phyloP scores from a whole-genome alignment of 345 rosid genomes.

The Brassica napus region DNA sequence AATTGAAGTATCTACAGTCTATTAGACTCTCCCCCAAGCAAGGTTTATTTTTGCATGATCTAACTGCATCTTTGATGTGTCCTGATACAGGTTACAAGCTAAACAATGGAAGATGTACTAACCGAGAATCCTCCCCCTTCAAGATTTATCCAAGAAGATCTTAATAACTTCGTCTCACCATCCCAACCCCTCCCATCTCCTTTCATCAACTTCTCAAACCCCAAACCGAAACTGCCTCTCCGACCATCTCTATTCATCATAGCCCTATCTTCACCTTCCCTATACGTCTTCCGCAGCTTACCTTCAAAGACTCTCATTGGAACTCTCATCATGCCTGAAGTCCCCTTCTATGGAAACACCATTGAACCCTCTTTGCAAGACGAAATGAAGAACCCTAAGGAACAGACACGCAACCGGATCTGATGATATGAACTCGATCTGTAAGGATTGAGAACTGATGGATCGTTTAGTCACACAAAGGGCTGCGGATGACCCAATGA shows the following conservation, averaged over 20 bases:
- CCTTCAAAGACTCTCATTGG: constrained; percentile 69
- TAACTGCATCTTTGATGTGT: no score
- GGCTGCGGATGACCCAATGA: no score
- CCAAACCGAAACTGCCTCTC: constrained; percentile 55
- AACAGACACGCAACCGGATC: no score
- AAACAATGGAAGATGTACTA: constrained; percentile 77
- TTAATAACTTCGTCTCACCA: constrained; percentile 68
- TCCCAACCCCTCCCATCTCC: constrained; percentile 64
- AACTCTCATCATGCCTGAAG: constrained; percentile 76
- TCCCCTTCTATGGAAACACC: constrained; percentile 62
- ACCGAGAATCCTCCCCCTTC: constrained; percentile 94
- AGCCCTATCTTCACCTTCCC: constrained; percentile 70
- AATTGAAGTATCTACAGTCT: no score
- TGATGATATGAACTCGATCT: no score
- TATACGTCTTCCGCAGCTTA: constrained; percentile 52
- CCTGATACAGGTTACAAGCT: no score
- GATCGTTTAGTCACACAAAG: no score
- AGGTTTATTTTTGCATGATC: no score
- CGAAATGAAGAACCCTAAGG: no score
- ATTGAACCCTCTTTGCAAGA: constrained; percentile 63
- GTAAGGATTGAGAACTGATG: no score
- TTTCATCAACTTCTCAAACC: constrained; percentile 60
- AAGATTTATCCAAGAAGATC: constrained; percentile 91
- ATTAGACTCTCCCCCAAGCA: no score
- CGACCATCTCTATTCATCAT: constrained; percentile 70